Base-by-base conservation (phyloP, 305 asterid genomes). In the Euphrasia arctica region DNA sequence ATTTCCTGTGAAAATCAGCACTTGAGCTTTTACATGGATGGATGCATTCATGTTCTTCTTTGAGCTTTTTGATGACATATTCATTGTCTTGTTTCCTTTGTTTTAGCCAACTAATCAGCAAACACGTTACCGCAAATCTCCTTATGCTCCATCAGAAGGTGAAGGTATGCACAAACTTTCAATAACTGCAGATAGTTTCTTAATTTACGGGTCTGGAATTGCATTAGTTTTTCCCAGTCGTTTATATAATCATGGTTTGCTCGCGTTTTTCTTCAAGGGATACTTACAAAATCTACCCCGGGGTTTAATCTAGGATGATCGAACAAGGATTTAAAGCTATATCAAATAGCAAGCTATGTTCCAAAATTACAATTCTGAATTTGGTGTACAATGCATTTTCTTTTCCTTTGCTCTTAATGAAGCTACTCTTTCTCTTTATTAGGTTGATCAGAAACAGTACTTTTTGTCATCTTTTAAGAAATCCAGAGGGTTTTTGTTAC, bases 101-200 rank as follows among this genome's bases (percentile, higher is more conserved):
- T 39, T 72, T 18, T 69, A 90, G 98, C 98, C 97, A 74, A 83
- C 97, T 47, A 93, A 90, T 56, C 98, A 93, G 74, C 98, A 87
- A 79, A 90, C 98, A 2, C 84, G 98, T 66, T 93, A 93, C 72
- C 97, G 97, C 78, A 93, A 88, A 74, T 87, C 95, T 60, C 91
- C 82, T 54, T 93, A 67, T 83, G 98, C 97, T 39, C 98, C 98
- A 67, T 77, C 95, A 55, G 96, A 76, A 32, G 90, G 95, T 54
- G 97, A 92, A 86, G 98, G 96, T 88, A 80, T 13, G 83, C 15
- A 52, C 64, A 51, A 49, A 52, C 29, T 75, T 54, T 54, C 12
- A 54, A 5, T 54, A 29, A 65, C n/a, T 15, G 60, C 41, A 11
- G 9, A 4, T 14, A 58, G 22, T 55, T 56, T 18, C 34, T 18